Percentiles rank a stretch among this genome's conserved stretches.
Conservation (phyloP, 2,329 filamentous ascomycete species). For the Diplodia sapinea region DNA sequence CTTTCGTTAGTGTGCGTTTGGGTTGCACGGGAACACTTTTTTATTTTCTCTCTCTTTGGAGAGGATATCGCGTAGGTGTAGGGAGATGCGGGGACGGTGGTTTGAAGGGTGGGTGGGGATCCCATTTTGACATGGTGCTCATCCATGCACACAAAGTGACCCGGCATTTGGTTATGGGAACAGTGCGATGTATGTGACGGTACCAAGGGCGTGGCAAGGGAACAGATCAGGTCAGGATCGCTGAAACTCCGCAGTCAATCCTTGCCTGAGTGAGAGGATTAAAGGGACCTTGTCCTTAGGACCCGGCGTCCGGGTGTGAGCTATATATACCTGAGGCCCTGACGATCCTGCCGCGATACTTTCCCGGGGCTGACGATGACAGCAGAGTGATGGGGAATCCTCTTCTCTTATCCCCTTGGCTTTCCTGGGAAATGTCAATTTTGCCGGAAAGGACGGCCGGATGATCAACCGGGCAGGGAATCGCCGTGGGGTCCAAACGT, state of each 20-base stretch:
- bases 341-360: slow-evolving; percentile 9
- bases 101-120: no score
- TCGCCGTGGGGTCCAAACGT: not conserved
- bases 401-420: not conserved
- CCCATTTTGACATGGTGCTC: no score
- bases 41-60: no score
- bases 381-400: no score
- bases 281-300: not conserved
- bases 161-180: no score
- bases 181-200: no score
- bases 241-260: not conserved
- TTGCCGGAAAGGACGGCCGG: not conserved
- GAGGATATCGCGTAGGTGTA: no score
- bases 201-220: not conserved
- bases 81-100: no score
- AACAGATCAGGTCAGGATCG: not conserved
- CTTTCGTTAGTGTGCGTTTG: no score
- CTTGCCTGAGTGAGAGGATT: slow-evolving; percentile 4
- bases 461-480: not conserved
- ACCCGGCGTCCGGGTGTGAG: slow-evolving; percentile 13
- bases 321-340: slow-evolving; percentile 23
- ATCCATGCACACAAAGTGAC: no score
- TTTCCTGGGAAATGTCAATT: not conserved
- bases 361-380: not conserved
- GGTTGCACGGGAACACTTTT: no score